Base-by-base conservation (phyloP, 331 rosid species). In the Acacia pycnantha region DNA sequence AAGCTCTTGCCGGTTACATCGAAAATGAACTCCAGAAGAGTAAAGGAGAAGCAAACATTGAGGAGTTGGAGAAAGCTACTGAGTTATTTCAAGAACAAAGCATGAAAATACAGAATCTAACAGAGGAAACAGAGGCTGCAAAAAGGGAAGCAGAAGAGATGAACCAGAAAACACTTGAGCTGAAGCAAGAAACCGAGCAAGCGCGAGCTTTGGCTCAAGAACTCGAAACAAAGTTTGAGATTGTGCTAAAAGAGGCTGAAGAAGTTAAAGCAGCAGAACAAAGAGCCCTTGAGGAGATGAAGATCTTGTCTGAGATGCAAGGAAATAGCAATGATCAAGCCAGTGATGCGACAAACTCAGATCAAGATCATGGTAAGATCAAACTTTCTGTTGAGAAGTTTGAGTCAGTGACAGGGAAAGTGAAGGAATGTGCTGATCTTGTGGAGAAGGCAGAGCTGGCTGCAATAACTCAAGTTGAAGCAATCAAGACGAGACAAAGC, bases 251-350 rank as follows among this genome's bases (percentile, higher is more conserved):
- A 76, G 92, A 90, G 73, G 92, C 86, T 26, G 90, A 89, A 47
- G 89, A 85, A 61, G 97, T 93, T 56, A 89, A 84, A 88, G 93
- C 64, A 78, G 91, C 85, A 74, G 97, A 92, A 85, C 70, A 78
- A 76, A 89, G 58, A 76, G 93, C 88, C 18, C 76, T 92, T 8
- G 89, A 74, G 18, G 93, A 89, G 70, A 89, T 95, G 89, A 93
- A 84, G 73, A 48, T 79, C 54, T 58, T 91, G 27, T 86, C 93
- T 19, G 92, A 71, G 18, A 29, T 58, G 78, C 90, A 67, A n/a
- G 84, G 79, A 0, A 61, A 19, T 2, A 31, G 31, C 3, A 58
- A n/a, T 9, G 22, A n/a, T 58, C 12, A 31, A 29, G 43, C 8
- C 11, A 31, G 43, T 27, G 12, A 19, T 18, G 76, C 62, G 21